Base-by-base conservation (phyloP, 2,329 filamentous ascomycete genomes). In the Fusarium oxysporum region DNA sequence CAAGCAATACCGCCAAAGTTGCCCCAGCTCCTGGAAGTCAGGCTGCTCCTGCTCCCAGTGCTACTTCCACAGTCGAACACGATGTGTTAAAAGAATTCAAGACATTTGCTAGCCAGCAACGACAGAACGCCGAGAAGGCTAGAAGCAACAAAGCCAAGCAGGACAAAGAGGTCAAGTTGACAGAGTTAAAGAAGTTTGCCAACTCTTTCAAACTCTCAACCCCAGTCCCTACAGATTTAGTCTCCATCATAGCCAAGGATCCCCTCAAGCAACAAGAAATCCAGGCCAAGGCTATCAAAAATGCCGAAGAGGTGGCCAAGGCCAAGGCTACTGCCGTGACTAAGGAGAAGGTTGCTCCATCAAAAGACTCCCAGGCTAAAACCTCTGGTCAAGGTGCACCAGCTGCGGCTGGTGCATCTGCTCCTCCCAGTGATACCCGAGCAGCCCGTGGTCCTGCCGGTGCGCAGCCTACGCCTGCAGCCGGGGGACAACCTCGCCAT, bases 211-310 rank as follows among this genome's bases (percentile, higher is more conserved):
- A 98, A 84, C 89, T 99, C 23, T 92, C 93, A 55, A 98, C 96
- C 6, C 95, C 95, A 10, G 95, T 99, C 16, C 96, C 96, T 3
- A 91, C 90, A 57, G 96, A 99, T 81, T 84, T 99, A 40, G 95
- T 99, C 33, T 92, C 94, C 3, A 99, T 99, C 74, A 92, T 99
- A 68, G 96, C 96, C 65, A 99, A 98, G 81, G 96, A 99, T 80
- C 95, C 95, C n/a, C 88, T 86, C 50, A 99, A 98, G 84, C 96
- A 98, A 82, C 91, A 95, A 78, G 91, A 95, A 79, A 98, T 99
- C 71, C 92, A 97, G 78, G 92, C 95, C 76, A 97, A 95, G 82
- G 94, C 94, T 3, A 90, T 93, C 68, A 90, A 91, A 78, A 92
- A 96, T 74, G 91, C 91, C 5, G 91, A 94, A 70, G 89, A 91